Evolutionary conservation across 768 basidiomycete species (phyloP), one percentile per base, ranked within the genome.

Genomic region (Boletales sp.): DNA sequence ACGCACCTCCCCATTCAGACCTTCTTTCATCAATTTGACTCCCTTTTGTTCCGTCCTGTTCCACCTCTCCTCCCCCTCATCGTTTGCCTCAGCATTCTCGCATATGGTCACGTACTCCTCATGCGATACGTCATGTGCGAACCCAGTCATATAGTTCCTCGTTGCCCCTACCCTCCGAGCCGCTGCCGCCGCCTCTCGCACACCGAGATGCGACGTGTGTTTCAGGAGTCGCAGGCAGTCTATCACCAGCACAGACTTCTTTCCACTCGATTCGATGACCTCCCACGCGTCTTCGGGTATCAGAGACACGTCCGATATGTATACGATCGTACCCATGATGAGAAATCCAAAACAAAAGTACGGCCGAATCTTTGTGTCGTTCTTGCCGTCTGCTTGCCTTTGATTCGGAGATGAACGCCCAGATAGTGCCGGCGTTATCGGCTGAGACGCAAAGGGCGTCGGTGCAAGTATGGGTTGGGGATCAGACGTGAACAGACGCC

Each of bases 241-340:
- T 35, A 93, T 73, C 43, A 93, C 79, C 51, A 87, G 74, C 21
- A 89, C 75, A 2, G 83, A 73, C 45, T 66, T 66, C 19, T 49
- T 54, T 29, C 49, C 43, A 5, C 54, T 57, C 13, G 52, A 56
- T 31, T 64, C 55, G 45, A 84, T 68, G 44, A 82, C 58, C 17
- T 66, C 59, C 87, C 87, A 90, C 36, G 82, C 78, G 32, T 80
- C 75, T 8, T 86, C 80, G 2, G 93, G 91, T 47, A 95, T 87
- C 57, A 79, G 69, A 9, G 87, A 90, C 37, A 86, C 87, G 65
- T 97, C 94, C 24, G 87, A 86, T 51, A 95, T 75, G 70, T 94
- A 94, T 13, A 82, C 72, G 40, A 94, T 68, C 29, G 77, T 69
- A 32, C 84, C 72, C 58, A 84, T 78, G 40, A 89, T 73, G 60